Evolutionary conservation across 2,329 filamentous ascomycete species (phyloP), one percentile per base, ranked within the genome.

Genomic region (Colletotrichum musicola): DNA sequence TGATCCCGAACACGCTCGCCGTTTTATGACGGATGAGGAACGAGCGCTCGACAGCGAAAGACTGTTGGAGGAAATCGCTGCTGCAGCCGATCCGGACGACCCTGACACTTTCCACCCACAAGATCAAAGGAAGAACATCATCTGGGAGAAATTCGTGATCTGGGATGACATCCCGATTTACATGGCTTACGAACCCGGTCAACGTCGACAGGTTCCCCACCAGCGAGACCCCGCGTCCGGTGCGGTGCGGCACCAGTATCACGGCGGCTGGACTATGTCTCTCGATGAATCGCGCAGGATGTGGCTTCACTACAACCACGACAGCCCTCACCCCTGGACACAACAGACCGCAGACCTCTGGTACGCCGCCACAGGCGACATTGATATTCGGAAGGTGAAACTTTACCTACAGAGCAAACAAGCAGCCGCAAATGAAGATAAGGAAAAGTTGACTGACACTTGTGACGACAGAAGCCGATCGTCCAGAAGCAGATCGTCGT

Each of bases 321-420:
- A 65, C 56, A 68, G 51, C 30, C n/a, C 46, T 27, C 4, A 71
- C 16, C 46, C 51, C 3, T 63, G 53, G 30, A 68, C 64, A 3
- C 68, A 68, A 35, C 53, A 64, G 20, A 64, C 60, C 13, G 30
- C 54, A 1, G 75, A 77, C 30, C 30, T 63, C 2, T 71, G 74
- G 42, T 77, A 74, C n/a, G 22, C n/a, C 4, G 62, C 62, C 18
- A 65, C 50, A 1, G 72, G 68, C 6, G 35, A 60, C 18, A 46
- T 73, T 40, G 74, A 78, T 16, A 25, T 73, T 2, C 71, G 75
- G n/a, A 74, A 65, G 3, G 72, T 73, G 70, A 74, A 75, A 25
- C 50, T 63, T 1, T 79, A 79, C 47, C 71, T 71, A 38, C 66
- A 51, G 6, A 66, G 42, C 66, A 66, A 69, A 54, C 4, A 38